Evolutionary conservation across 352 stramenopile species (phyloP).

Genomic region (Paralagenidium karlingii): DNA sequence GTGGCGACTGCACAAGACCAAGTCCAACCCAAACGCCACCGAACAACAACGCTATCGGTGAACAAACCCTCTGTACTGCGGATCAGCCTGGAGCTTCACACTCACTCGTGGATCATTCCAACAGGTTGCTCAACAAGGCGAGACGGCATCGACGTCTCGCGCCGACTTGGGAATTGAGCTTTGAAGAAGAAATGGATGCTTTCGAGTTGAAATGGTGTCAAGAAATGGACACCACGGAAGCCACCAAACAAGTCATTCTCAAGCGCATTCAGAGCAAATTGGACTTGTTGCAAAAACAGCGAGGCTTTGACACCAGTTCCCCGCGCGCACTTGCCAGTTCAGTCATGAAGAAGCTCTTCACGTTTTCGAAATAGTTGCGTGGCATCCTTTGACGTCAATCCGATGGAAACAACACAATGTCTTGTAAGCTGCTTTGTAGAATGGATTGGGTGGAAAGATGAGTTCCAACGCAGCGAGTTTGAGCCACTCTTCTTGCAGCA

Average conservation of each 20-base stretch:
- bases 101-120: not conserved
- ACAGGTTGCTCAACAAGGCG: conserved; percentile 6
- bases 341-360: too few species aligned
- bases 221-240: conserved; percentile 20
- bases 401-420: too few species aligned
- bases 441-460: too few species aligned
- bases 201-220: conserved; percentile 19
- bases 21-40: not conserved
- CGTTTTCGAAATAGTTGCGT: too few species aligned
- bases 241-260: conserved; percentile 18
- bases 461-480: too few species aligned
- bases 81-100: not conserved
- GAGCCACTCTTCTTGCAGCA: too few species aligned
- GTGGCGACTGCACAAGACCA: conserved; percentile 12
- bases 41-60: conserved; percentile 11
- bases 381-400: too few species aligned
- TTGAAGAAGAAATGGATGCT: conserved; percentile 34
- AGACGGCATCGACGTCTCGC: conserved; percentile 15
- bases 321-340: too few species aligned
- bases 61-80: conserved; percentile 13
- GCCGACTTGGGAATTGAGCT: conserved; percentile 15
- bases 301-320: too few species aligned
- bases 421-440: too few species aligned
- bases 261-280: conserved; percentile 31
- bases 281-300: too few species aligned